Conservation (phyloP, 805 yeast genomes). For the Candida insectorum region DNA sequence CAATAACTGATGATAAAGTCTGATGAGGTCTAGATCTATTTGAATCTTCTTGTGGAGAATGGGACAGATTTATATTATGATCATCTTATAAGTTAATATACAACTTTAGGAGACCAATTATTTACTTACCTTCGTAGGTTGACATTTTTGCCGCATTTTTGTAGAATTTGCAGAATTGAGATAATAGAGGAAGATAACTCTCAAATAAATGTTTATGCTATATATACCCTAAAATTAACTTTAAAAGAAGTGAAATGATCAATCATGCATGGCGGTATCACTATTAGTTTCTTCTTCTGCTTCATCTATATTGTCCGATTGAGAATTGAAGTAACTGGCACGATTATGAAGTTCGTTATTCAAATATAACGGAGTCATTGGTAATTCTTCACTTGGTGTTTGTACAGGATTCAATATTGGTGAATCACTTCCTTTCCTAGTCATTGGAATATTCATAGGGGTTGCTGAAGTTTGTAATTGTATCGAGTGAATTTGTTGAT, state of each 20-base stretch:
- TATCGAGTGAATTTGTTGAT: background rate
- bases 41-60: constrained; percentile 7
- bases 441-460: constrained; percentile 8
- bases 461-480: constrained; percentile 2
- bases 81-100: constrained; percentile 27
- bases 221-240: too few species aligned
- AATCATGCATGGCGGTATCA: background rate
- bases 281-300: constrained; percentile 7
- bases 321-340: constrained; percentile 4
- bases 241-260: background rate
- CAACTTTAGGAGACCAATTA: background rate
- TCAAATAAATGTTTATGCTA: constrained; percentile 1
- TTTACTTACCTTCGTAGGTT: constrained; percentile 42
- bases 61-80: constrained; percentile 38
- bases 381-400: constrained; percentile 40
- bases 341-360: constrained; percentile 8
- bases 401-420: constrained; percentile 40
- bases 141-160: constrained; percentile 24
- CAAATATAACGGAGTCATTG: constrained; percentile 41
- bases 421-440: constrained; percentile 14
- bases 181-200: too few species aligned
- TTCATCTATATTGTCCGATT: constrained; percentile 5
- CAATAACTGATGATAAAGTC: constrained; percentile 26
- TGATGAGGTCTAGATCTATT: constrained; percentile 27
- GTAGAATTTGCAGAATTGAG: constrained; percentile 2